These are phyloP conservation scores for Colletotrichum gigasporum DNA, from an alignment of 2,329 filamentous ascomycete species.

Conservation along the genomic window DNA sequence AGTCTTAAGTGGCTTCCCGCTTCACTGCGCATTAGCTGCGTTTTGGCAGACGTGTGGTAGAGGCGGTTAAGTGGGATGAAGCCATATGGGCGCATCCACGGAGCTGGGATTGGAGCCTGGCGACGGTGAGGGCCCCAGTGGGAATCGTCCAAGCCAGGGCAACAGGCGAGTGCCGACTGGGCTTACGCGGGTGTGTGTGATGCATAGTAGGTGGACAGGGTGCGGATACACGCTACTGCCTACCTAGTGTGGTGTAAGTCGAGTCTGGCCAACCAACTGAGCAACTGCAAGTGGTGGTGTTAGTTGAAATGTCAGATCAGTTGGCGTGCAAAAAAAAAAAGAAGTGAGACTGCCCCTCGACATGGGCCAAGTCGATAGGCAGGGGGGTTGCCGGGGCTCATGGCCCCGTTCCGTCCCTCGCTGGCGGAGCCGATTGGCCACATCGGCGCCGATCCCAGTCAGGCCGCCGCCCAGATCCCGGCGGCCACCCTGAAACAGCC, in stretches of 20 bases:
- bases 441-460: not conserved
- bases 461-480: slow-evolving; percentile 19
- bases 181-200: slow-evolving; percentile 15
- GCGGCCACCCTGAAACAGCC: slow-evolving; percentile 29
- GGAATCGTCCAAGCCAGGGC: not conserved
- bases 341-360: slow-evolving; percentile 19
- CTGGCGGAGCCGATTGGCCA: slow-evolving; percentile 27
- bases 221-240: not conserved
- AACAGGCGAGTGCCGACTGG: slow-evolving; percentile 20
- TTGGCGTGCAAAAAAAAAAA: not conserved
- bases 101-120: not conserved
- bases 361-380: not conserved
- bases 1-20: not conserved
- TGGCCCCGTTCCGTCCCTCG: slow-evolving; percentile 12
- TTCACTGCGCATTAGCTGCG: too few relatives aligned
- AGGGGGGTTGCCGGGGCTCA: not conserved
- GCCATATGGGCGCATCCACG: slow-evolving; percentile 4
- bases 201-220: slow-evolving; percentile 2
- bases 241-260: not conserved
- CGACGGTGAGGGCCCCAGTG: not conserved
- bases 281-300: slow-evolving; percentile 1
- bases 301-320: slow-evolving; percentile 8
- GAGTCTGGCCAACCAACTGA: too few relatives aligned
- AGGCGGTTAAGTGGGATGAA: not conserved
- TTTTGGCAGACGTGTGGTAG: too few relatives aligned